phyloP scores from a whole-genome alignment of 148 eudicot genomes.

The Diospyros lotus region DNA sequence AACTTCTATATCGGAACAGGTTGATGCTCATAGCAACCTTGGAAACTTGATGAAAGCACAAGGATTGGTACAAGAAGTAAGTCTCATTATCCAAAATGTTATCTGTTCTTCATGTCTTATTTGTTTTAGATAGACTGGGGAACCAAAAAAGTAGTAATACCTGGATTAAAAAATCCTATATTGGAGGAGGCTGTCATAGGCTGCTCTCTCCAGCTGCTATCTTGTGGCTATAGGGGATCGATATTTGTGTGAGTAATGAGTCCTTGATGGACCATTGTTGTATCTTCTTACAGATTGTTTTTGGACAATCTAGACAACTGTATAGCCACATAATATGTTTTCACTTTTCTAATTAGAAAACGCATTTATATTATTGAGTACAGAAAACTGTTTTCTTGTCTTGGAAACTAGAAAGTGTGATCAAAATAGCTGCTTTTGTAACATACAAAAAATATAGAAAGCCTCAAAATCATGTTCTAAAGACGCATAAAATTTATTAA shows the following conservation, averaged over 20 bases:
- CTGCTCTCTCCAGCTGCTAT: neutral
- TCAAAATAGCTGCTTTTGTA: no score
- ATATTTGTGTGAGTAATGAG: neutral
- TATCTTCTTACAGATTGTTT: no score
- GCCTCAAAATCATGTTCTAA: no score
- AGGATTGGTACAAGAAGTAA: conserved; percentile 78
- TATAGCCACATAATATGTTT: no score
- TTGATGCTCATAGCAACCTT: conserved; percentile 89
- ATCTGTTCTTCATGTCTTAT: neutral
- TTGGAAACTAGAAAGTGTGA: no score
- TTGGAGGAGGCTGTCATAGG: neutral
- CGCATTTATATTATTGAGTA: no score
- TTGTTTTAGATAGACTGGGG: neutral
- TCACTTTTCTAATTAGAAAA: no score
- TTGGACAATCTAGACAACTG: no score
- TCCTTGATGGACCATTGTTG: neutral
- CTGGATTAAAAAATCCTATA: neutral
- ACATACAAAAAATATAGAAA: no score
- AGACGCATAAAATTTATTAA: no score
- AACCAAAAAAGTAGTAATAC: neutral
- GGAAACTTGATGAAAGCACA: conserved; percentile 92
- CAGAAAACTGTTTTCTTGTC: no score
- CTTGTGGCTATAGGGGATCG: neutral
- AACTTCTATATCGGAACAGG: conserved; percentile 29
- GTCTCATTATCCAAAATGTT: conserved; percentile 3